Percentiles rank a stretch among this genome's conserved stretches.
These are phyloP conservation scores for Chrysochromulina parva DNA, from an alignment of 78 protist species.

Conservation along the genomic window DNA sequence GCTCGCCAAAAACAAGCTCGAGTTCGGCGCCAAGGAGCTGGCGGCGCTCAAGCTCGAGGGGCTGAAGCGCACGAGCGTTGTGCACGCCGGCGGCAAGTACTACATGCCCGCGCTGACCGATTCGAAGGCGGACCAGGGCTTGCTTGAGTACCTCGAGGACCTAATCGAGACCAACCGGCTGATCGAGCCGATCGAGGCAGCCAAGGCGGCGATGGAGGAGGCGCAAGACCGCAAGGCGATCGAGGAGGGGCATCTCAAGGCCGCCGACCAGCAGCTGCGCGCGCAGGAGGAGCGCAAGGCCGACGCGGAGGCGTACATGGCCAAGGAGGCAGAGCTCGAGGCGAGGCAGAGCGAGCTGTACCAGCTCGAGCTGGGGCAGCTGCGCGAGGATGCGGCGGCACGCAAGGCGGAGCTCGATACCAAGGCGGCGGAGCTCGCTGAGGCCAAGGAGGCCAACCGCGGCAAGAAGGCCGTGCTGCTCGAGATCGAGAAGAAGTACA, in stretches of 20 bases:
- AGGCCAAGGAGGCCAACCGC: not conserved
- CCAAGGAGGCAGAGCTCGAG: conserved; percentile 52
- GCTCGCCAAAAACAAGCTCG: too few relatives aligned
- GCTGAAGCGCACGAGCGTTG: too few relatives aligned
- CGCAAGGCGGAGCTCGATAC: not conserved
- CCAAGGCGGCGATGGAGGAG: conserved; percentile 59
- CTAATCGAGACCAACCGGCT: conserved; percentile 90
- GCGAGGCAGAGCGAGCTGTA: not conserved
- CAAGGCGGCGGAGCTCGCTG: conserved; percentile 20
- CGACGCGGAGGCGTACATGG: conserved; percentile 88
- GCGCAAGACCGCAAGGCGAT: conserved; percentile 73
- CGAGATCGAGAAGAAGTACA: conserved; percentile 24
- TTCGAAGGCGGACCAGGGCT: conserved; percentile 62
- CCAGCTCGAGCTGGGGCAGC: not conserved
- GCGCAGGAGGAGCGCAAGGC: conserved; percentile 69
- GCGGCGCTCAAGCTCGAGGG: too few relatives aligned
- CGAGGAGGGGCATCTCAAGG: conserved; percentile 64
- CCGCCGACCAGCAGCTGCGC: conserved; percentile 62
- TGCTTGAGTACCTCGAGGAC: conserved; percentile 99
- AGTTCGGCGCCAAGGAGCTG: too few relatives aligned
- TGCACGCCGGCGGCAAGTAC: too few relatives aligned
- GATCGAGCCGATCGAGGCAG: conserved; percentile 72
- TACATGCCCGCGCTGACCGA: too few relatives aligned
- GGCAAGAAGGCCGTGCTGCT: not conserved
- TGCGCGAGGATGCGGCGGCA: conserved; percentile 15